phyloP scores from a whole-genome alignment of 2,329 filamentous ascomycete species.

The Exophiala viscosa region DNA sequence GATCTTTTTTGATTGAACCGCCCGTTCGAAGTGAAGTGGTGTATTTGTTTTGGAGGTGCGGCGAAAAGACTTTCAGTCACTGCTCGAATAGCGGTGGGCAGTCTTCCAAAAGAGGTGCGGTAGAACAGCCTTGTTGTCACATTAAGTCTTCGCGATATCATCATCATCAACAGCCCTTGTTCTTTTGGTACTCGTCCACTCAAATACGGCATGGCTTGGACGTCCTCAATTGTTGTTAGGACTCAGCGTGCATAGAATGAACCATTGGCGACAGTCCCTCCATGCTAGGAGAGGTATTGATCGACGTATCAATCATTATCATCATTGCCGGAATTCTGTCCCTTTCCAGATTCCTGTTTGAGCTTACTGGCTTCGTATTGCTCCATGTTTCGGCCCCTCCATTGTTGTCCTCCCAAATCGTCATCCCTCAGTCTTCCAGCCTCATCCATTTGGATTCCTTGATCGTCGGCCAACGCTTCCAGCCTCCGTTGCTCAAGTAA shows the following conservation, averaged over 20 bases:
- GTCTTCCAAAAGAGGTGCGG: no score
- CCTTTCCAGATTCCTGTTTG: constrained; percentile 10
- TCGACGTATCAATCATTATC: constrained; percentile 7
- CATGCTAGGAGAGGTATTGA: background rate
- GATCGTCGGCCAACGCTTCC: constrained; percentile 38
- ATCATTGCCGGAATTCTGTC: constrained; percentile 4
- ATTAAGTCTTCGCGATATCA: no score
- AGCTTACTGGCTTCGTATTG: constrained; percentile 26
- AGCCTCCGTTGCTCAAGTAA: constrained; percentile 58
- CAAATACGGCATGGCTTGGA: background rate
- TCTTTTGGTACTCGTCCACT: background rate
- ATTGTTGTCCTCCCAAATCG: constrained; percentile 25
- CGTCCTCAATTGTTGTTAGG: background rate
- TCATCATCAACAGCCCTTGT: background rate
- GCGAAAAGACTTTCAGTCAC: background rate
- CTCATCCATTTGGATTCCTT: constrained; percentile 19
- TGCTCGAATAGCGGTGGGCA: no score
- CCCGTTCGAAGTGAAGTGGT: background rate
- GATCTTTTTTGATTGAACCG: background rate
- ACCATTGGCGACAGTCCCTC: background rate
- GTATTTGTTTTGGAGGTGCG: constrained; percentile 2
- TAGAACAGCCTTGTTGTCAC: no score
- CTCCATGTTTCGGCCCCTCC: constrained; percentile 22
- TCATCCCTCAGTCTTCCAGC: constrained; percentile 17
- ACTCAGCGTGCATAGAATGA: background rate